phyloP scores from a whole-genome alignment of 331 rosid species.

The Quercus tomentella region DNA sequence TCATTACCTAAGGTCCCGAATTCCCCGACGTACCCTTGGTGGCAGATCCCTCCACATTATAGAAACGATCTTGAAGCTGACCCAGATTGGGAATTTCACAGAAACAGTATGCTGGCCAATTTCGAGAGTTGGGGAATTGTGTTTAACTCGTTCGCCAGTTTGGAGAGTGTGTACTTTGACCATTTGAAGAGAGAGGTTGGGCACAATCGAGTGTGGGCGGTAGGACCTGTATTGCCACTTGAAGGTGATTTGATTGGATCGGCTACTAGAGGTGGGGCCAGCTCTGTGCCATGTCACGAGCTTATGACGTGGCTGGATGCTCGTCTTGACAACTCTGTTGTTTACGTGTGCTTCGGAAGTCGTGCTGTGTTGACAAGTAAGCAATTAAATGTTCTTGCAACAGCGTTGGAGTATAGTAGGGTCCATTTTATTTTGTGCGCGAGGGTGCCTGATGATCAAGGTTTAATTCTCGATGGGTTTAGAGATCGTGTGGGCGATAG shows the following conservation, averaged over 20 bases:
- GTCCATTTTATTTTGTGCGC: slow-evolving; percentile 26
- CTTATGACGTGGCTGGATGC: slow-evolving; percentile 32
- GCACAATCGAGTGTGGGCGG: slow-evolving; percentile 43
- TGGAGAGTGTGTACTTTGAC: slow-evolving; percentile 28
- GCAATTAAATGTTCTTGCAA: slow-evolving; percentile 28
- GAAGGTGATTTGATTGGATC: not conserved
- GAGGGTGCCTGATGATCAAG: not conserved
- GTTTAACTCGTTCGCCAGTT: slow-evolving; percentile 27
- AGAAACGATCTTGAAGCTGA: not conserved
- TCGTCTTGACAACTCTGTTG: not conserved
- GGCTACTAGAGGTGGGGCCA: slow-evolving; percentile 25
- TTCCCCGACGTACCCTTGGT: slow-evolving; percentile 42
- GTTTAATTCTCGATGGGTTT: slow-evolving; percentile 2
- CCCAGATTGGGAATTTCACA: slow-evolving; percentile 5
- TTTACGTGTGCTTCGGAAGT: slow-evolving; percentile 51
- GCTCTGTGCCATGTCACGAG: not conserved
- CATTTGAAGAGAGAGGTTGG: slow-evolving; percentile 19
- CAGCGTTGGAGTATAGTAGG: slow-evolving; percentile 28
- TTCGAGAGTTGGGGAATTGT: slow-evolving; percentile 29
- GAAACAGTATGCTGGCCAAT: slow-evolving; percentile 11
- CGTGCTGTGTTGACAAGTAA: slow-evolving; percentile 5
- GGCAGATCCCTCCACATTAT: slow-evolving; percentile 6
- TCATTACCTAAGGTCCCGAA: slow-evolving; percentile 22
- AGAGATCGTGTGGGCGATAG: slow-evolving; percentile 16
- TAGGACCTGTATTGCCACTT: slow-evolving; percentile 34